These are phyloP conservation scores for Pyrenula aspistea DNA, from an alignment of 495 filamentous ascomycete species.

Conservation along the genomic window DNA sequence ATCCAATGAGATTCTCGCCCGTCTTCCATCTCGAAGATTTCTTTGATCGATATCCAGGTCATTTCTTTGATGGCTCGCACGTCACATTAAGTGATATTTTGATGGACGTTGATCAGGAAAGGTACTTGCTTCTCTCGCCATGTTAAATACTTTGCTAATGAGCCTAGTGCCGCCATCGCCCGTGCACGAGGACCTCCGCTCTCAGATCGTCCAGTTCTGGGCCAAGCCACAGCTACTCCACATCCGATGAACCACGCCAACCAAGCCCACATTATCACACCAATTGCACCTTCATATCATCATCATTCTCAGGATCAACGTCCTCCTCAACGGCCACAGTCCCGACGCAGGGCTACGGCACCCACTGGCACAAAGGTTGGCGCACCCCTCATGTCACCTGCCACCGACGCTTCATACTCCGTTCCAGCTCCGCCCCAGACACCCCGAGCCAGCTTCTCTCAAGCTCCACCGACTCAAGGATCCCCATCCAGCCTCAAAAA, in stretches of 20 bases:
- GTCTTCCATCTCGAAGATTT: constrained; percentile 81
- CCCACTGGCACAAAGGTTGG: not conserved
- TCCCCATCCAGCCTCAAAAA: constrained; percentile 5
- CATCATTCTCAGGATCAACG: not conserved
- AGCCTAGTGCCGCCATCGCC: not conserved
- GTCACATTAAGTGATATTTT: constrained; percentile 42
- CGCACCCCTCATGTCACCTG: constrained; percentile 2
- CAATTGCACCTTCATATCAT: not conserved
- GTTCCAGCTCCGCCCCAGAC: constrained; percentile 9
- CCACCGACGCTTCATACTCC: constrained; percentile 12
- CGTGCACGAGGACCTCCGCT: not conserved
- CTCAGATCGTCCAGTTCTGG: not conserved
- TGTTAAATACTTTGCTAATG: not conserved
- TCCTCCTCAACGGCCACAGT: not conserved
- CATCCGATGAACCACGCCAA: not conserved
- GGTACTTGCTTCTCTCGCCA: constrained; percentile 14
- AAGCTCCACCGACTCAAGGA: constrained; percentile 6
- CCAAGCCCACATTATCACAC: not conserved
- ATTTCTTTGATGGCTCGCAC: constrained; percentile 39
- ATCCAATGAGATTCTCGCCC: constrained; percentile 56
- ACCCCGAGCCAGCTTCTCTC: constrained; percentile 7
- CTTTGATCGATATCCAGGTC: constrained; percentile 61
- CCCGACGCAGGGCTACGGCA: not conserved
- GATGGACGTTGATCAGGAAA: constrained; percentile 33
- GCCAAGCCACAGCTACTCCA: not conserved